These are phyloP conservation scores for Malus orientalis DNA, from an alignment of 306 rosid genomes.

Conservation along the genomic window DNA sequence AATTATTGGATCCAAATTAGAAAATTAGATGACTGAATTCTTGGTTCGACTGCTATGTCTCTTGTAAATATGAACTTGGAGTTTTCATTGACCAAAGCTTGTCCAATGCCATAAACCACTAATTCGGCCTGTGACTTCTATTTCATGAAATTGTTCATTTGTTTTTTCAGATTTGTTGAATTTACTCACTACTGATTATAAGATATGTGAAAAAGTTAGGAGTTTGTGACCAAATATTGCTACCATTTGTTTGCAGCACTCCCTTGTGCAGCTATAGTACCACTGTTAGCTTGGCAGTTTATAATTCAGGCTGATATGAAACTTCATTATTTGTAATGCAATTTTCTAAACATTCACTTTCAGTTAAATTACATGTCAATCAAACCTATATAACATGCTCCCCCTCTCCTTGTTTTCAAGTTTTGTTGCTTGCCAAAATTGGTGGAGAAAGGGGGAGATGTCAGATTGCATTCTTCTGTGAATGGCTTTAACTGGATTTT, in stretches of 20 bases:
- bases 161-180: background rate
- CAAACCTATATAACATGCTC: background rate
- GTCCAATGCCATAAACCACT: background rate
- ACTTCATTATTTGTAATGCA: background rate
- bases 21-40: background rate
- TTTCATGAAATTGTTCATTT: background rate
- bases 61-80: background rate
- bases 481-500: background rate
- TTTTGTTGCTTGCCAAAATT: background rate
- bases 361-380: background rate
- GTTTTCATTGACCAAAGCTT: background rate
- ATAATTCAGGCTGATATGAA: background rate
- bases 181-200: background rate
- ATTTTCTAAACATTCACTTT: background rate
- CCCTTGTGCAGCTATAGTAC: background rate
- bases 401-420: background rate
- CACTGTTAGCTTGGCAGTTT: background rate
- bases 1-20: background rate
- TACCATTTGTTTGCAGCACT: background rate
- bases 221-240: background rate
- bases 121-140: background rate
- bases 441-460: background rate
- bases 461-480: background rate
- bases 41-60: background rate
- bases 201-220: background rate